Evolutionary conservation across 73 alveolate genomes (phyloP), one percentile per base, ranked within the genome.

Genomic region (Paramecium octaurelia): DNA sequence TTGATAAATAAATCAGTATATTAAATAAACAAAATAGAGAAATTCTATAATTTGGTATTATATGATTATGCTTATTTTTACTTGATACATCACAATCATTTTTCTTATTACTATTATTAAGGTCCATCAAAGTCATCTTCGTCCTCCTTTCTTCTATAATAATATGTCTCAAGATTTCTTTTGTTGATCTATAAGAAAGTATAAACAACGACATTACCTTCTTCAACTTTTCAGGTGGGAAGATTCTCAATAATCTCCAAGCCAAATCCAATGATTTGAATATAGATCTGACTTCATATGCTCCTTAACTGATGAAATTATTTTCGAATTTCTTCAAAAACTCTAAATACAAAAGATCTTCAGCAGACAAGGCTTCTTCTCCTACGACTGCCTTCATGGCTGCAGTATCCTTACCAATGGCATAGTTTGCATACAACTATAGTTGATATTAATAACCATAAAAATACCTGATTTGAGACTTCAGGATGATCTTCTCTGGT

Each of bases 341-440:
- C 87, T 98, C 99, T 59, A 98, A 95, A 76, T 97, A 96, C 85
- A 97, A 96, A 42, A 95, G 77, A 93, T 96, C 99, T 75, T 96
- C 98, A 75, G 95, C 98, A 14, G 98, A 92, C 84, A 96, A 95
- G 87, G 99, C 99, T 97, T 99, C 99, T 93, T 99, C 99, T 75
- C 99, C 99, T 83, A 99, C 99, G 92, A 99, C 99, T 35, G 99
- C 99, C 95, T 98, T 98, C 99, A 99, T 98, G 90, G 99, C 99
- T 46, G 97, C 99, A 48, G 99, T 99, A 93, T 99, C 99, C 96
- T 99, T 98, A 83, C 99, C 99, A 58, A 98, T 97, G 90, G 99
- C 99, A 91, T 99, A 99, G 97, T 97, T 97, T 42, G 99, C 99
- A 96, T 99, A 99, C 85, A 99, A 95, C 97, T 98, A 99, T 14